Evolutionary conservation across 2,329 filamentous ascomycete genomes (phyloP), one percentile per base, ranked within the genome.

Genomic region (Colletotrichum cordylinicola): DNA sequence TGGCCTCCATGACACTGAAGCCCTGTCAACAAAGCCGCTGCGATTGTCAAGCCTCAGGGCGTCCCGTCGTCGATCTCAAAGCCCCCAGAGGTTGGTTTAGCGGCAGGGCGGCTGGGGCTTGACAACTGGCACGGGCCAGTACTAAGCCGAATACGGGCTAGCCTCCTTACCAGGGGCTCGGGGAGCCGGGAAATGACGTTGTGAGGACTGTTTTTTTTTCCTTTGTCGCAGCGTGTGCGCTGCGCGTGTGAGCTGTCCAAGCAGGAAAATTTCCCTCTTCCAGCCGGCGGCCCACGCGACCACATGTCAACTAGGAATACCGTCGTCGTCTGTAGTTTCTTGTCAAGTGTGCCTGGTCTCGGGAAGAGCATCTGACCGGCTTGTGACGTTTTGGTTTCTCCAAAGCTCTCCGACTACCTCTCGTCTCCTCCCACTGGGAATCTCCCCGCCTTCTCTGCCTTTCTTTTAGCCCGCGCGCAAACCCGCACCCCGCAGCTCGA

Each of bases 221-320:
- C 43, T 48, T 8, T 48, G 43, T 48, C 43, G 43, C n/a, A 31
- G 16, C 43, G 39, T 67, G 39, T 55, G 64, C 43, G 65, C 65
- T 48, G 29, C 48, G 65, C 31, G 66, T 58, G 55, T 67, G 52
- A 68, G 43, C 73, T 48, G 71, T 71, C 55, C 62, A 55, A 60
- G 64, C 56, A 62, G 33, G 65, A 73, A 75, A 75, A 68, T 64
- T 60, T 75, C 67, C 67, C 43, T 58, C 56, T 43, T 52, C 58
- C 56, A 64, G 21, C 69, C 33, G 39, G 35, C 62, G 29, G 69
- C 21, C 73, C 73, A 75, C 73, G 70, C 64, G 70, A 75, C 64
- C 61, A 75, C 72, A 75, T 75, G 69, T 75, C 72, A 75, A 75
- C 67, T 70, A 33, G 67, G 67, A 33, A 33, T 62, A 62, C 48